Evolutionary conservation across 208 protist genomes (phyloP).

Genomic region (Crithidia fasciculata): DNA sequence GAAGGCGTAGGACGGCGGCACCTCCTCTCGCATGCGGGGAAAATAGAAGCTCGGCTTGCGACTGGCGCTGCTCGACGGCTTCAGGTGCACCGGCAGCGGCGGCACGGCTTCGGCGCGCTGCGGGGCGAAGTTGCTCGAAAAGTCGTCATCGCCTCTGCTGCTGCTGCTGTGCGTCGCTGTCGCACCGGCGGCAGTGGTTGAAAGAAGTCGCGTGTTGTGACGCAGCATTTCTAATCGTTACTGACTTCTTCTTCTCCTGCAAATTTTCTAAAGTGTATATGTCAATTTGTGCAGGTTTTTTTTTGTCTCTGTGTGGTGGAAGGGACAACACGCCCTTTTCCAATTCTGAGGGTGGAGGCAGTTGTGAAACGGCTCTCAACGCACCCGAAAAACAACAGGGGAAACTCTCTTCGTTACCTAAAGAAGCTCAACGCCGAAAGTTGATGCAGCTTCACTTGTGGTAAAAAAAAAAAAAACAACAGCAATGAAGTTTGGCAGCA

Average conservation of each 20-base stretch:
- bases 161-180: neutral
- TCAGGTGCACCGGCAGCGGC: constrained; percentile 67
- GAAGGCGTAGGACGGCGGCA: constrained; percentile 15
- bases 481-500: too few relatives aligned
- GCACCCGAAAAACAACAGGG: too few relatives aligned
- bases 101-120: constrained; percentile 16
- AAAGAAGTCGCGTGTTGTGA: neutral
- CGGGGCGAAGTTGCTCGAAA: neutral
- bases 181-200: neutral
- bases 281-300: neutral
- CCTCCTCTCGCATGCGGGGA: constrained; percentile 68
- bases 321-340: too few relatives aligned
- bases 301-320: neutral
- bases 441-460: too few relatives aligned
- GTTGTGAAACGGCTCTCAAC: too few relatives aligned
- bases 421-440: too few relatives aligned
- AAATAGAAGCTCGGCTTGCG: constrained; percentile 84
- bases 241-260: neutral
- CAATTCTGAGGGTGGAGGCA: too few relatives aligned
- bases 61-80: constrained; percentile 61
- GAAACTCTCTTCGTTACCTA: too few relatives aligned
- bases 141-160: neutral
- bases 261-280: neutral
- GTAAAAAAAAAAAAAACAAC: too few relatives aligned
- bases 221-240: neutral